Percentiles rank a stretch among this genome's conserved stretches.
Conservation (phyloP, 352 stramenopile genomes). For the Globisporangium spinosum region DNA sequence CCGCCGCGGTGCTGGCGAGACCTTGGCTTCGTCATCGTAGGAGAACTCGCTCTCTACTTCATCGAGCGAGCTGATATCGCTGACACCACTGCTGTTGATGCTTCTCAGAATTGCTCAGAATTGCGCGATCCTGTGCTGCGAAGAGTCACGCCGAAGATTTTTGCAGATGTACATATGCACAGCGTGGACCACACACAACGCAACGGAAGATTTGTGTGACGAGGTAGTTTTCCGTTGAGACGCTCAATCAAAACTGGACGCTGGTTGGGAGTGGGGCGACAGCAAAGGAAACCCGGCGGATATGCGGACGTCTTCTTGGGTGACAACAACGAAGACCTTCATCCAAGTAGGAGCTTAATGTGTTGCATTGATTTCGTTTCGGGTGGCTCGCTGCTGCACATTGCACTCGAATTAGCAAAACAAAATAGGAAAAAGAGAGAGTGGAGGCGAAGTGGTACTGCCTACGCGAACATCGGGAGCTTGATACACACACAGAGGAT, state of each 20-base stretch:
- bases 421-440: not conserved
- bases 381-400: slow-evolving; percentile 4
- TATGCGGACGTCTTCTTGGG: not conserved
- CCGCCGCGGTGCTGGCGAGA: slow-evolving; percentile 5
- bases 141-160: slow-evolving; percentile 8
- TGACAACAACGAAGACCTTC: not conserved
- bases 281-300: not conserved
- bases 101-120: not conserved
- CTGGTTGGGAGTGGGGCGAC: not conserved
- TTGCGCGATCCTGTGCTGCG: not conserved
- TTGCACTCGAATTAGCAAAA: slow-evolving; percentile 6
- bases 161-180: not conserved
- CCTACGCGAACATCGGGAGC: not conserved
- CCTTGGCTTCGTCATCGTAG: slow-evolving; percentile 2
- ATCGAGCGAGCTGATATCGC: slow-evolving; percentile 15
- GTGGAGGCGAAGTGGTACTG: not conserved
- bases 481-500: not conserved
- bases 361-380: slow-evolving; percentile 7
- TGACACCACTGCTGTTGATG: not conserved
- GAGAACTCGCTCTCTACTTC: slow-evolving; percentile 13
- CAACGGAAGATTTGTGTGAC: not conserved
- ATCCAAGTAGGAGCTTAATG: not conserved
- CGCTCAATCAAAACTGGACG: not conserved
- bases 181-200: not conserved
- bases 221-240: not conserved